Base-by-base conservation (phyloP, 495 filamentous ascomycete genomes). In the Beverwykella pulmonaria region DNA sequence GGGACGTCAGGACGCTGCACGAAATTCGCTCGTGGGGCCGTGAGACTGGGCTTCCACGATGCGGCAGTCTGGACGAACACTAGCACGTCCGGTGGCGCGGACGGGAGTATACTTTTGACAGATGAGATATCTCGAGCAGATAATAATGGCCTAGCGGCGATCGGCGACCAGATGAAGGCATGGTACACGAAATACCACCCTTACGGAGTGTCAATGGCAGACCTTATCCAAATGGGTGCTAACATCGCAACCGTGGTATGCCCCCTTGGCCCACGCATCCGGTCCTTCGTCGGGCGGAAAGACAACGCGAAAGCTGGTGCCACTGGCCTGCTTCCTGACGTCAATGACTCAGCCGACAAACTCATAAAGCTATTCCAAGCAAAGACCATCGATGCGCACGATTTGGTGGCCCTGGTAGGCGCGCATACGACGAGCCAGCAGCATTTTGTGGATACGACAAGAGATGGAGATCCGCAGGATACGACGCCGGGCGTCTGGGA, bases 391-490 rank as follows among this genome's bases (percentile, higher is more conserved):
- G 71, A 75, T 25, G 62, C 80, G 6, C 67, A 71, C 34, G 79
- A 77, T 48, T 73, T 84, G 0, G 79, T 79, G 0, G 82, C 82
- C 0, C 74, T 85, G 6, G 70, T 85, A 1, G 82, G 82, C 26
- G 81, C 82, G 0, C 82, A 85, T 71, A 80, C 79, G 5, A 75
- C 75, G 14, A 73, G 74, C 48, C 76, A 75, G 60, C 81, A 84
- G 65, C 75, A 71, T 26, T 80, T 79, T 63, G 76, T 81, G 29
- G 74, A 84, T 67, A 48, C 73, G 1, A 54, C 15, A 0, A 29
- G 69, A 1, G 71, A 63, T 46, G 63, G 72, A 23, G 75, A 76
- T 46, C 69, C 82, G 2, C 80, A 81, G 64, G 80, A 82, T 61
- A 70, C 52, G 27, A 81, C 79, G 2, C 79, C 79, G 0, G 76